Conservation (phyloP, 2,329 filamentous ascomycete genomes). For the Fusarium tuaranense region DNA sequence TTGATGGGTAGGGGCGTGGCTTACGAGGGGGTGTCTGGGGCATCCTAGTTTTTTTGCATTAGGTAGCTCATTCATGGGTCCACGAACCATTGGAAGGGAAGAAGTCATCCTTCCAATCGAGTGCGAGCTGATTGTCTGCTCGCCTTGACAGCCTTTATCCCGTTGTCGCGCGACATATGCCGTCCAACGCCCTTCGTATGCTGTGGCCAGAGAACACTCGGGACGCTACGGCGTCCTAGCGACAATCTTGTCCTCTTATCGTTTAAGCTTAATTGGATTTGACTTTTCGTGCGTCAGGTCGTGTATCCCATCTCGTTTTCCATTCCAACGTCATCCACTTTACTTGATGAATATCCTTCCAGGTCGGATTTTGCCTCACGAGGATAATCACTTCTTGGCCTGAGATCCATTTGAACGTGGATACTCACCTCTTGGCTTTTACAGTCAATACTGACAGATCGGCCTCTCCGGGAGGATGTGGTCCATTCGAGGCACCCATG, state of each 20-base stretch:
- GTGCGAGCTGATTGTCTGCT: neutral
- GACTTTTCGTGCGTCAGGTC: neutral
- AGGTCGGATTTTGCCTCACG: neutral
- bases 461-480: neutral
- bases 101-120: neutral
- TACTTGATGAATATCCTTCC: neutral
- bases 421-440: neutral
- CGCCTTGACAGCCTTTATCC: neutral
- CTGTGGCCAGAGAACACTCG: neutral
- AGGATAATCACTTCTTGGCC: neutral
- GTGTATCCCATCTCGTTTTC: neutral
- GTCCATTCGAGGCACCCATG: constrained; percentile 8
- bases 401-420: neutral
- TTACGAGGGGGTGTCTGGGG: neutral
- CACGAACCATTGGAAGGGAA: neutral
- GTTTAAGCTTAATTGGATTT: constrained; percentile 9
- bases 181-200: neutral
- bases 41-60: neutral
- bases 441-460: neutral
- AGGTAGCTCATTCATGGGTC: neutral
- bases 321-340: neutral
- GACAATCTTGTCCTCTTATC: neutral
- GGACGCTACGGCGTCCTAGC: neutral
- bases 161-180: neutral
- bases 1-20: constrained; percentile 9